Conservation (phyloP, 2,329 filamentous ascomycete genomes). For the Penicillium frequentans region DNA sequence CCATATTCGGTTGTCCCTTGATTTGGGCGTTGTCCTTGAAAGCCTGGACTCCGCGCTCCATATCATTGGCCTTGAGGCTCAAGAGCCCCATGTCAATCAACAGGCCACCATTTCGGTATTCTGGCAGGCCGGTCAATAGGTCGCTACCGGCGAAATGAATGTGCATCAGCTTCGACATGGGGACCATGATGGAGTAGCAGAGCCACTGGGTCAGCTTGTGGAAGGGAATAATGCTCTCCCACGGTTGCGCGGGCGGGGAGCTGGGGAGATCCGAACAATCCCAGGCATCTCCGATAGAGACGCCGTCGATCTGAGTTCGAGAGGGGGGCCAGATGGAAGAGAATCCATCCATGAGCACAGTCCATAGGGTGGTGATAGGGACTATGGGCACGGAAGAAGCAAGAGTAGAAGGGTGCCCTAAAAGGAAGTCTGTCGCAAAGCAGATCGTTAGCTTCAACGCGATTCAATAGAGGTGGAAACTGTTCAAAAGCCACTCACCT, state of each 20-base stretch:
- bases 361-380: slow-evolving; percentile 84
- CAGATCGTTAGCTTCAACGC: not conserved
- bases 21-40: slow-evolving; percentile 70
- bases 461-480: not conserved
- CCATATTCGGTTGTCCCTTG: slow-evolving; percentile 69
- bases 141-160: slow-evolving; percentile 80
- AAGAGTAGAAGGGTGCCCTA: slow-evolving; percentile 85
- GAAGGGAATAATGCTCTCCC: slow-evolving; percentile 84
- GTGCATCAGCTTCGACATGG: slow-evolving; percentile 77
- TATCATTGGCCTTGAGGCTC: slow-evolving; percentile 69
- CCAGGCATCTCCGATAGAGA: slow-evolving; percentile 92
- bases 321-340: slow-evolving; percentile 85
- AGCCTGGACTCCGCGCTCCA: slow-evolving; percentile 67
- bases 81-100: slow-evolving; percentile 82
- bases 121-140: slow-evolving; percentile 81
- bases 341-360: slow-evolving; percentile 82
- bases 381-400: slow-evolving; percentile 87
- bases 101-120: slow-evolving; percentile 89
- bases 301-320: slow-evolving; percentile 81
- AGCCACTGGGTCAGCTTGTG: slow-evolving; percentile 96
- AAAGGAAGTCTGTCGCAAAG: slow-evolving; percentile 70
- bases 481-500: slow-evolving; percentile 54
- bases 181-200: slow-evolving; percentile 88
- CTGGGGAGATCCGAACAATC: slow-evolving; percentile 79
- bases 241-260: slow-evolving; percentile 63